Percentiles rank a stretch among this genome's conserved stretches.
These are phyloP conservation scores for Cytospora chrysosperma DNA, from an alignment of 2,329 filamentous ascomycete genomes.

Conservation along the genomic window DNA sequence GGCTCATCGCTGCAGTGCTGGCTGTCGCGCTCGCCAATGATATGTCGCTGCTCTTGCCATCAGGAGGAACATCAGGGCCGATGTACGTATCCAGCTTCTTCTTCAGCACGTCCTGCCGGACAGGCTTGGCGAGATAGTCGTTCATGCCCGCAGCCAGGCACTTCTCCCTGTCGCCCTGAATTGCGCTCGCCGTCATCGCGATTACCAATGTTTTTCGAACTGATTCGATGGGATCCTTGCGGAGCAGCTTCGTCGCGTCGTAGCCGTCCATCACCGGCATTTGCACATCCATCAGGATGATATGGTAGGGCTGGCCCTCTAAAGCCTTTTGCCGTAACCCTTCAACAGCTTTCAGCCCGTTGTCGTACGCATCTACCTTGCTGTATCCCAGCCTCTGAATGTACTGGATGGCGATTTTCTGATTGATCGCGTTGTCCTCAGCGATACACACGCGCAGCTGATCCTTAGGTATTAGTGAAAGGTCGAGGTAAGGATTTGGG, in stretches of 20 bases:
- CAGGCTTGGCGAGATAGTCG: conserved; percentile 93
- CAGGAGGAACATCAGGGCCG: conserved; percentile 33
- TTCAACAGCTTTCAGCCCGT: conserved; percentile 84
- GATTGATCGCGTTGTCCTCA: conserved; percentile 93
- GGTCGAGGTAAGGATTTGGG: conserved; percentile 56
- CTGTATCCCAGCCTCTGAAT: conserved; percentile 81
- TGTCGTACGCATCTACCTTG: conserved; percentile 81
- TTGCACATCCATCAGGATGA: conserved; percentile 94
- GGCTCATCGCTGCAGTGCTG: conserved; percentile 22
- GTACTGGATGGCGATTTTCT: conserved; percentile 90
- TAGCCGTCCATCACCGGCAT: conserved; percentile 95
- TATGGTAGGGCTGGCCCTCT: conserved; percentile 77
- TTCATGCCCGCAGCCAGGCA: conserved; percentile 97
- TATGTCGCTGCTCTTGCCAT: conserved; percentile 20
- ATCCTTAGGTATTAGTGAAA: conserved; percentile 72
- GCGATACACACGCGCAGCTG: conserved; percentile 87
- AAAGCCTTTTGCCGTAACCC: conserved; percentile 72
- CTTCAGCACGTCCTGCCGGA: conserved; percentile 83
- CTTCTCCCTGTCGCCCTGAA: conserved; percentile 91
- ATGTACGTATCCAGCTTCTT: conserved; percentile 69
- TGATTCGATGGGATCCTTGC: conserved; percentile 70
- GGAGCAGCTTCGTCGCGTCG: conserved; percentile 81
- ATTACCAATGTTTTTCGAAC: conserved; percentile 88
- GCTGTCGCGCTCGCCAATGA: conserved; percentile 19
- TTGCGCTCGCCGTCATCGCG: conserved; percentile 94